These are phyloP conservation scores for Plantago elongata DNA, from an alignment of 257 asterid genomes.

Conservation along the genomic window DNA sequence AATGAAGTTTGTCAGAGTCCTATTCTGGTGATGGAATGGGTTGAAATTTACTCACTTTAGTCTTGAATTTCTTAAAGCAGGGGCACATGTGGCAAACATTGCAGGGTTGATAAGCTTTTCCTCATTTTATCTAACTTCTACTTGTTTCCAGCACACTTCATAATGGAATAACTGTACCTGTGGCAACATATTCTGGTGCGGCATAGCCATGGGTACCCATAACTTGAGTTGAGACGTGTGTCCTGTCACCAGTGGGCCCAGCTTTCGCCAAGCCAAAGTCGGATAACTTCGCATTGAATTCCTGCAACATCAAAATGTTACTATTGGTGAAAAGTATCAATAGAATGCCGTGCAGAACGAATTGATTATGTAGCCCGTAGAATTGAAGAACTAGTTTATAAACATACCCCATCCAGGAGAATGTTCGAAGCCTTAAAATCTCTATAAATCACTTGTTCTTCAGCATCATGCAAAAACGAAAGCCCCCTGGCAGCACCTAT, in stretches of 20 bases:
- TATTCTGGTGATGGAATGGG: too few species aligned
- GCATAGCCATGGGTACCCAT: conserved; percentile 94
- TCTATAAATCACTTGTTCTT: conserved; percentile 76
- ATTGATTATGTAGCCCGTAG: not conserved
- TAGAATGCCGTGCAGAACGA: not conserved
- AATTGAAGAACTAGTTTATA: conserved; percentile 7
- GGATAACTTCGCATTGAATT: conserved; percentile 78
- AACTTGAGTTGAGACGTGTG: conserved; percentile 90
- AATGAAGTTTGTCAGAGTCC: too few species aligned
- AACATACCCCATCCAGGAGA: conserved; percentile 74
- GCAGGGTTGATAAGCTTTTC: too few species aligned
- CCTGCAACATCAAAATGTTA: conserved; percentile 40
- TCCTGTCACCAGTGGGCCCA: conserved; percentile 89
- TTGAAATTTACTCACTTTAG: too few species aligned
- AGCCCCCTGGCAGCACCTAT: conserved; percentile 93
- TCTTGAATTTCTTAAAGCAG: too few species aligned
- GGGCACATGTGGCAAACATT: too few species aligned
- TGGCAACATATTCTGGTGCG: conserved; percentile 94
- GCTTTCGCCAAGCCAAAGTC: conserved; percentile 94
- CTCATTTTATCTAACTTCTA: too few species aligned
- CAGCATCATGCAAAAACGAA: conserved; percentile 79
- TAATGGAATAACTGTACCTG: conserved; percentile 40
- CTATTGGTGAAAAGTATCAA: conserved; percentile 1
- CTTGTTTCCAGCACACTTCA: too few species aligned
- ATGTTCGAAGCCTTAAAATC: conserved; percentile 92